Base-by-base conservation (phyloP, 768 basidiomycete genomes). In the Collybiopsis luxurians region DNA sequence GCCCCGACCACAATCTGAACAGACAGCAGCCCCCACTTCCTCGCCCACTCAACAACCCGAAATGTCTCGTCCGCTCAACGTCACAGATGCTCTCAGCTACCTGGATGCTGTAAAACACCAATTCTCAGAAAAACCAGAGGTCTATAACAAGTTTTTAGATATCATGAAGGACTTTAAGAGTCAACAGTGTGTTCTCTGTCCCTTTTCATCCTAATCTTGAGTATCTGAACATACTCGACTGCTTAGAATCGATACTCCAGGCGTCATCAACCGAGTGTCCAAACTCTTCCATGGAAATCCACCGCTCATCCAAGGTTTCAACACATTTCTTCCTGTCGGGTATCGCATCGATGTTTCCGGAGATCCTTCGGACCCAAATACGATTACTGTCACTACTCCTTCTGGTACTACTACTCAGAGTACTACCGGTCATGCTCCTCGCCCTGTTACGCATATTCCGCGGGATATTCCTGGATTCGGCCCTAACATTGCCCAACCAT, bases 81-180 rank as follows among this genome's bases (percentile, higher is more conserved):
- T 96, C 60, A 86, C 89, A n/a, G 94, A 97, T 70, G 94, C 94
- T 28, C 78, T 96, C 63, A 89, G 86, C 66, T 97, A 96, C 66
- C 83, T 97, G 59, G 94, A 97, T 67, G 90, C 89, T 26, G 94
- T 97, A 73, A 97, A 97, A 75, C 75, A 81, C 28, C 89, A 94
- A 76, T 97, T 97, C 69, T 81, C 84, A 55, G 89, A 94, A 70
- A 86, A 91, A 69, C 93, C 94, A n/a, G 90, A 93, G 66, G 92
- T 95, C 40, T 97, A 97, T 73, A 96, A 97, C 72, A 82, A 89
- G 61, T 95, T 95, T 64, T 74, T 95, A 70, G 93, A 96, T 69
- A 95, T 97, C 67, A 97, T 97, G 97, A 98, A 98, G 76, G 95
- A 98, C 71, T 99, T 99, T 74, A 98, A 99, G 76, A 92, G 93